Percentiles rank a stretch among this genome's conserved stretches.
phyloP scores from a whole-genome alignment of 2,329 filamentous ascomycete species.

The Alternaria alternata region DNA sequence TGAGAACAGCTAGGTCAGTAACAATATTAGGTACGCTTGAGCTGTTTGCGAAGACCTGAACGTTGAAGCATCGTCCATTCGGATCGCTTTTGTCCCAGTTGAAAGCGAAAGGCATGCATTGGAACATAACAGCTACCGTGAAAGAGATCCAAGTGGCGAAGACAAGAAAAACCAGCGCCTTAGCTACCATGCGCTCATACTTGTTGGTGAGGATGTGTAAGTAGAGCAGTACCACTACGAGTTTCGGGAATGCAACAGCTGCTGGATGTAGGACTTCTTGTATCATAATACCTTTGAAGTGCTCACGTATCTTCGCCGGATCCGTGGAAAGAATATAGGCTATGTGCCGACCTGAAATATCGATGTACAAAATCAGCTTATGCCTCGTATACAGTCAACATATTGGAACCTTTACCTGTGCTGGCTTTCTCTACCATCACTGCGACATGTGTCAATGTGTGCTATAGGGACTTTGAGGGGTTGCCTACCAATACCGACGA shows the following conservation, averaged over 20 bases:
- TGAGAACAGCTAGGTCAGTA: constrained; percentile 31
- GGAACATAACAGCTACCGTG: constrained; percentile 30
- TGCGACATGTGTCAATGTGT: constrained; percentile 5
- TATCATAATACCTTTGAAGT: constrained; percentile 36
- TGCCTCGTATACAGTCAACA: not conserved
- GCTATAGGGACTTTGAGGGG: not conserved
- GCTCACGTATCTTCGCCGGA: constrained; percentile 21
- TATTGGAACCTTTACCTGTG: constrained; percentile 14
- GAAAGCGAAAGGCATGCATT: constrained; percentile 35
- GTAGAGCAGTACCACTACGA: constrained; percentile 35
- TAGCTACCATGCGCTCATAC: constrained; percentile 29
- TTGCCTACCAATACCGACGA: constrained; percentile 30
- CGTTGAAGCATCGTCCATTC: constrained; percentile 33
- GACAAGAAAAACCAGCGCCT: constrained; percentile 28
- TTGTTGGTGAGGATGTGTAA: constrained; percentile 38
- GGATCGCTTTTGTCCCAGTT: constrained; percentile 40
- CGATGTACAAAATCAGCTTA: not conserved
- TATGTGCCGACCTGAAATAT: constrained; percentile 25
- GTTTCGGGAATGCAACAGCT: constrained; percentile 40
- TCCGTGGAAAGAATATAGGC: constrained; percentile 25
- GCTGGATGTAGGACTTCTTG: constrained; percentile 35
- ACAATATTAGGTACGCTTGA: constrained; percentile 40
- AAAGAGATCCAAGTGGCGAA: constrained; percentile 32
- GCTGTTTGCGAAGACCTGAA: constrained; percentile 28
- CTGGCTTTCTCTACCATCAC: constrained; percentile 35